These are phyloP conservation scores for Immersiella caudata DNA, from an alignment of 495 filamentous ascomycete species.

Conservation along the genomic window DNA sequence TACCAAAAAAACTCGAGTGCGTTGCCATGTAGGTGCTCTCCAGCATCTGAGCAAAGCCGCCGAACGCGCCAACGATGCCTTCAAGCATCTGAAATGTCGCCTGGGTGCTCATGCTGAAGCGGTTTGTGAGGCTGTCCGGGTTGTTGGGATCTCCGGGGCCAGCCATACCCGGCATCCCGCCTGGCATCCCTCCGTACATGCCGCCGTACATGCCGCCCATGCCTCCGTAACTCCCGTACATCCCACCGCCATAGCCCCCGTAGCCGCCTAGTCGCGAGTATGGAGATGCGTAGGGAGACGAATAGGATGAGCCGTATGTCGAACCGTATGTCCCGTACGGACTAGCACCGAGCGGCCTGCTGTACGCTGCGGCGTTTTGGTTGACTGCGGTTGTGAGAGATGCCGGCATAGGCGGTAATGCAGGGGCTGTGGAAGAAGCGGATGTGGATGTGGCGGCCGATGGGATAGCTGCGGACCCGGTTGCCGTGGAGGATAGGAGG, in stretches of 20 bases:
- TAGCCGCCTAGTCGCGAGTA: conserved; percentile 51
- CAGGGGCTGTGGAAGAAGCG: conserved; percentile 56
- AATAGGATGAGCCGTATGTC: conserved; percentile 48
- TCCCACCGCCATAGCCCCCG: conserved; percentile 42
- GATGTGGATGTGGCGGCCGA: conserved; percentile 34
- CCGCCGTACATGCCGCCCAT: conserved; percentile 68
- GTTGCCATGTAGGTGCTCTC: conserved; percentile 99
- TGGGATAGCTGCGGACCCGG: conserved; percentile 14
- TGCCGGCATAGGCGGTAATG: conserved; percentile 79
- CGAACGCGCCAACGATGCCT: conserved; percentile 96
- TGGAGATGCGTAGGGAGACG: conserved; percentile 50
- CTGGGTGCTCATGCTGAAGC: conserved; percentile 87
- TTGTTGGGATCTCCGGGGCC: conserved; percentile 78
- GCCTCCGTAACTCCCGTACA: conserved; percentile 52
- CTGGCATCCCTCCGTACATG: conserved; percentile 59
- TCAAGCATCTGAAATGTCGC: conserved; percentile 99
- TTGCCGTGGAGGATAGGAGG: conserved; percentile 36
- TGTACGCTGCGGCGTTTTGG: conserved; percentile 80
- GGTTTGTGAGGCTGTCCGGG: conserved; percentile 86
- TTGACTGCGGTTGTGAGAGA: conserved; percentile 77
- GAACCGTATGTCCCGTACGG: conserved; percentile 63
- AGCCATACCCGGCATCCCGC: conserved; percentile 62
- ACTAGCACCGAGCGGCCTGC: conserved; percentile 40
- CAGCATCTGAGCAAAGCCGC: conserved; percentile 98
- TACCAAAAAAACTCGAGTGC: conserved; percentile 97